Evolutionary conservation across 345 rosid species (phyloP).

Genomic region (Eucalyptus erythrocorys): DNA sequence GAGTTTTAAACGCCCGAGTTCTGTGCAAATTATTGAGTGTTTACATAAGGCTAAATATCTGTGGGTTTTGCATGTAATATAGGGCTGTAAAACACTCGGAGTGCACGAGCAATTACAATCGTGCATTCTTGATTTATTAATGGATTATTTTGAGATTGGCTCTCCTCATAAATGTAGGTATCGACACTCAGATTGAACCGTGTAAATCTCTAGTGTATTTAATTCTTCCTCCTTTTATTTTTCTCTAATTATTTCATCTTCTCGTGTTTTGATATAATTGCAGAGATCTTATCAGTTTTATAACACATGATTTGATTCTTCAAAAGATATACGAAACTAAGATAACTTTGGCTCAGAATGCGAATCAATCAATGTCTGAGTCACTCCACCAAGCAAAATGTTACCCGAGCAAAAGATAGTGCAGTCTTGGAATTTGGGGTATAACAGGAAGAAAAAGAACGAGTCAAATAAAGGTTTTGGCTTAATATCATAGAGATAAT

Average conservation of each 20-base stretch:
- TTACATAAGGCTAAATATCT: not conserved
- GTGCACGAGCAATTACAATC: not conserved
- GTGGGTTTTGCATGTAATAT: not conserved
- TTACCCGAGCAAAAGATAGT: not conserved
- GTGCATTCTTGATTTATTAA: not conserved
- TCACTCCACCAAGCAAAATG: not conserved
- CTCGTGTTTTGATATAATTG: not conserved
- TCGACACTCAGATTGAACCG: fast-evolving
- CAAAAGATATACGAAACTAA: too few relatives aligned
- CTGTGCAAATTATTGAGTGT: not conserved
- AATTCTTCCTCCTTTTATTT: not conserved
- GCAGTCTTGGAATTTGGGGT: not conserved
- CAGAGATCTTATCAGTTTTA: too few relatives aligned
- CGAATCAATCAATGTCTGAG: not conserved
- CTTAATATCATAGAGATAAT: not conserved
- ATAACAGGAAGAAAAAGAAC: not conserved
- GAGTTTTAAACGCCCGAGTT: not conserved
- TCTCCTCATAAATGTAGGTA: not conserved
- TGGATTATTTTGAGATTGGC: not conserved
- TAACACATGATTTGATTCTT: not conserved
- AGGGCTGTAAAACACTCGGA: not conserved
- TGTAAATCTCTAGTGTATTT: not conserved
- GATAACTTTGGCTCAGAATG: not conserved
- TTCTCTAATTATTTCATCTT: not conserved
- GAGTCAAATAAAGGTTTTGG: not conserved